Percentiles rank a stretch among this genome's conserved stretches.
Conservation (phyloP, 352 stramenopile species). For the Aphanomyces cochlioides region DNA sequence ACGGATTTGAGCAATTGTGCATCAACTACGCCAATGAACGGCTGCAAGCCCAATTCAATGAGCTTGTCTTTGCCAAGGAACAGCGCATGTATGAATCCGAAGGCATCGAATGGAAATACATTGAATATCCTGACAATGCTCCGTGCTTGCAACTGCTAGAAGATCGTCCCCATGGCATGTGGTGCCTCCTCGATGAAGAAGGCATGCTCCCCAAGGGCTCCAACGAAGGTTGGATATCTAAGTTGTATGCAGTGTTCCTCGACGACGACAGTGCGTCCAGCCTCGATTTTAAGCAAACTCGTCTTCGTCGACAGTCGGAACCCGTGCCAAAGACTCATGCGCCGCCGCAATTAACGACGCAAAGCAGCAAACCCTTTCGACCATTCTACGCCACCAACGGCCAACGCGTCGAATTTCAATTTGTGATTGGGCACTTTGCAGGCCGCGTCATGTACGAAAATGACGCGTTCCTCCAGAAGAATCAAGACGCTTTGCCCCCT, state of each 20-base stretch:
- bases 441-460: slow-evolving; percentile 71
- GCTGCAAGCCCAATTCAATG: slow-evolving; percentile 84
- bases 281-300: not conserved
- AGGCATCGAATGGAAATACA: slow-evolving; percentile 81
- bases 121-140: slow-evolving; percentile 74
- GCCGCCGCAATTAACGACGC: slow-evolving; percentile 30
- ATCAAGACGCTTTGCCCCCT: slow-evolving; percentile 71
- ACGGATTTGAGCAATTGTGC: slow-evolving; percentile 84
- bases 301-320: not conserved
- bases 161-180: slow-evolving; percentile 71
- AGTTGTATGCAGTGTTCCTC: slow-evolving; percentile 77
- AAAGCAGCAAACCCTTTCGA: slow-evolving; percentile 24
- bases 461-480: slow-evolving; percentile 83
- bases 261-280: slow-evolving; percentile 21
- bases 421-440: slow-evolving; percentile 80
- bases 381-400: slow-evolving; percentile 79
- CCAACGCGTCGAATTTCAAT: slow-evolving; percentile 76
- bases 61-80: slow-evolving; percentile 85
- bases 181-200: slow-evolving; percentile 79
- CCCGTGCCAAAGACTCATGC: not conserved
- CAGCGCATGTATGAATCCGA: slow-evolving; percentile 80
- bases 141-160: slow-evolving; percentile 80
- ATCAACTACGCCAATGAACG: slow-evolving; percentile 87
- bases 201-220: slow-evolving; percentile 81
- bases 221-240: slow-evolving; percentile 71